Base-by-base conservation (phyloP, 208 protist species). In the Baffinella frigidus region DNA sequence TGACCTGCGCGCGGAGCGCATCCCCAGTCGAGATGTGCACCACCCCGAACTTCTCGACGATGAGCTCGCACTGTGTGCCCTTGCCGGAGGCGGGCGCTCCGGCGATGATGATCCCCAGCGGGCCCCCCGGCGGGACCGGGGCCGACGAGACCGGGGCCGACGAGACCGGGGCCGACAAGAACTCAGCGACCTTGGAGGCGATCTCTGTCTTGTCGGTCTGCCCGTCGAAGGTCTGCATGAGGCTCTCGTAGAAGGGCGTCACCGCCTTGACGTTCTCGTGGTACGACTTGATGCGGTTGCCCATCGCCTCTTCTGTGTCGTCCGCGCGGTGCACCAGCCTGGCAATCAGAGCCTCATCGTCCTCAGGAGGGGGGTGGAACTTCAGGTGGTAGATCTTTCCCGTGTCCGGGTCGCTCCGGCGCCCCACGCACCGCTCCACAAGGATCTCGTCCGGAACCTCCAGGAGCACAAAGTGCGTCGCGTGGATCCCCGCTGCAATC, bases 1-100 rank as follows among this genome's bases (percentile, higher is more conserved):
- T 67, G 0, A 96, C 95, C 24, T 95, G 94, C 7, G 64, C 89
- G 36, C 94, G 94, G 43, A 97, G 95, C 0, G 97, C 67, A 73
- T 97, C 96, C n/a, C 96, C 95, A 0, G 97, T 96, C 30, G 93
- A 94, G 33, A 98, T 94, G 93, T 98, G 97, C 27, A 95, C 72
- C 0, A 97, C 81, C 45, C 95, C 95, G 92, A 97, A 98, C n/a
- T 96, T 93, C 51, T 97, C 93, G 17, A 95, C 96, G 27, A 99
- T 93, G 24, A 92, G 68, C 3, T 95, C 94, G 10, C 95, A 96
- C 89, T 98, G 96, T 11, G 97, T 98, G 10, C 96, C 97, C 92
- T 98, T 99, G 36, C 98, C 98, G 80, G 95, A 95, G 20, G 96
- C 97, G 0, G 96, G 96, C 2, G 96, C 94, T 0, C 98, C 98